phyloP scores from a whole-genome alignment of 805 yeast genomes.

The Peterozyma toletana region DNA sequence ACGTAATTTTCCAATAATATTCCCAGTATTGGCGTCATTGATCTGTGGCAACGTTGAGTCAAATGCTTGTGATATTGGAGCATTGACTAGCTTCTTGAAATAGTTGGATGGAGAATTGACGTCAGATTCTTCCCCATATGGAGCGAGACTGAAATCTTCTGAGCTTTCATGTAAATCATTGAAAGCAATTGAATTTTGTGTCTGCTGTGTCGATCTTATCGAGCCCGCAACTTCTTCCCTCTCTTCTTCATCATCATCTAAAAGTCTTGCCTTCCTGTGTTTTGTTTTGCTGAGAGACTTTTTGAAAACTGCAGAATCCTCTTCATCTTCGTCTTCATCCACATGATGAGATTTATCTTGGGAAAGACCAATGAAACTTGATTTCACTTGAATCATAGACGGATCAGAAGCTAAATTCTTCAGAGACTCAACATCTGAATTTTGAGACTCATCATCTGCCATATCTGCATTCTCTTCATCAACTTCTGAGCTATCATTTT shows the following conservation, averaged over 20 bases:
- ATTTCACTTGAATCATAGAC: slow-evolving; percentile 13
- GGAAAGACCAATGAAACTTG: slow-evolving; percentile 7
- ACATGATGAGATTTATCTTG: slow-evolving; percentile 9
- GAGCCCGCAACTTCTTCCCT: slow-evolving; percentile 11
- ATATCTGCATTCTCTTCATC: slow-evolving; percentile 8
- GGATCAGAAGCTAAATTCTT: slow-evolving; percentile 17
- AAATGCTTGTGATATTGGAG: slow-evolving; percentile 6
- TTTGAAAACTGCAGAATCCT: slow-evolving; percentile 3
- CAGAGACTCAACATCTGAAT: slow-evolving; percentile 12
- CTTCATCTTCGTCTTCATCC: slow-evolving; percentile 18
- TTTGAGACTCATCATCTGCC: slow-evolving; percentile 13
- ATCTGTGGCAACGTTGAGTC: slow-evolving; percentile 4
- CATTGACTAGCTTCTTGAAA: slow-evolving; percentile 7
- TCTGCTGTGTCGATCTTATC: slow-evolving; percentile 3
- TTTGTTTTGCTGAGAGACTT: slow-evolving; percentile 4
- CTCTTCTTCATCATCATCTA: slow-evolving; percentile 12
- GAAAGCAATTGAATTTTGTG: slow-evolving; percentile 8
- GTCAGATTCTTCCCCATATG: slow-evolving; percentile 4
- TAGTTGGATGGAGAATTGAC: slow-evolving; percentile 1
- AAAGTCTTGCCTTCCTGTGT: neutral
- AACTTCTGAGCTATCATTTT: neutral
- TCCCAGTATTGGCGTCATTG: neutral
- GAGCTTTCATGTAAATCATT: slow-evolving; percentile 16
- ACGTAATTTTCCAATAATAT: slow-evolving; percentile 7
- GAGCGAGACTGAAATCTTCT: slow-evolving; percentile 8